Evolutionary conservation across 2,329 filamentous ascomycete species (phyloP).

Genomic region (Phyllosticta citribraziliensis): DNA sequence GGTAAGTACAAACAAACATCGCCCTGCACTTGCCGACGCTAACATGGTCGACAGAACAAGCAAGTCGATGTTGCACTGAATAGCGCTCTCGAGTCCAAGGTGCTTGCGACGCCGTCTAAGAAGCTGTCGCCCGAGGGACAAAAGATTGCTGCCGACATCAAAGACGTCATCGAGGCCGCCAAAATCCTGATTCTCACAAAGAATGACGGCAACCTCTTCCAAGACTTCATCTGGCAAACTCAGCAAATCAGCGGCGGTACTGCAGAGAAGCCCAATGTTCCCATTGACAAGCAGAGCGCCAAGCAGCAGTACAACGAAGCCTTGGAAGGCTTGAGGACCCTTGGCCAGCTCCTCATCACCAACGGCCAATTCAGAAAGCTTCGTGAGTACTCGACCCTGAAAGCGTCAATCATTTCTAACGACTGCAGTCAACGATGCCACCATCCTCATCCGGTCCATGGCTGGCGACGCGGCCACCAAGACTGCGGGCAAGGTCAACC

Average conservation of each 20-base stretch:
- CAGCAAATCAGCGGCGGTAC: conserved; percentile 59
- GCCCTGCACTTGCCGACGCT: neutral
- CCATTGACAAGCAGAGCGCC: conserved; percentile 65
- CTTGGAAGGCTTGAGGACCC: conserved; percentile 72
- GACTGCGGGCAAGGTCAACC: conserved; percentile 64
- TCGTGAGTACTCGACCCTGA: conserved; percentile 41
- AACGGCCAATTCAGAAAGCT: conserved; percentile 96
- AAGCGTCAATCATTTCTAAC: conserved; percentile 13
- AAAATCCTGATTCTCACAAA: conserved; percentile 82
- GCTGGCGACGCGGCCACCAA: conserved; percentile 80
- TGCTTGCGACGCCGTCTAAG: conserved; percentile 58
- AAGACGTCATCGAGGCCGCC: conserved; percentile 70
- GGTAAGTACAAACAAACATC: conserved; percentile 40
- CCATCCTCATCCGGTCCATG: conserved; percentile 76
- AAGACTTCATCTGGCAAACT: conserved; percentile 96
- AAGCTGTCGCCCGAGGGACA: conserved; percentile 78
- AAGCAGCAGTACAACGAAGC: conserved; percentile 77
- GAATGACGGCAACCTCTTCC: conserved; percentile 87
- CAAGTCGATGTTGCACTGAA: conserved; percentile 94
- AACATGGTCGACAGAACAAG: conserved; percentile 54
- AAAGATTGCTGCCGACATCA: conserved; percentile 65
- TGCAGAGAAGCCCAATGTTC: conserved; percentile 52
- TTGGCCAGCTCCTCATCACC: conserved; percentile 82
- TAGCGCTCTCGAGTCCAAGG: conserved; percentile 66
- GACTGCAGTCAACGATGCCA: conserved; percentile 60